Base-by-base conservation (phyloP, 2,329 filamentous ascomycete genomes). In the Paracamarosporium sp. region DNA sequence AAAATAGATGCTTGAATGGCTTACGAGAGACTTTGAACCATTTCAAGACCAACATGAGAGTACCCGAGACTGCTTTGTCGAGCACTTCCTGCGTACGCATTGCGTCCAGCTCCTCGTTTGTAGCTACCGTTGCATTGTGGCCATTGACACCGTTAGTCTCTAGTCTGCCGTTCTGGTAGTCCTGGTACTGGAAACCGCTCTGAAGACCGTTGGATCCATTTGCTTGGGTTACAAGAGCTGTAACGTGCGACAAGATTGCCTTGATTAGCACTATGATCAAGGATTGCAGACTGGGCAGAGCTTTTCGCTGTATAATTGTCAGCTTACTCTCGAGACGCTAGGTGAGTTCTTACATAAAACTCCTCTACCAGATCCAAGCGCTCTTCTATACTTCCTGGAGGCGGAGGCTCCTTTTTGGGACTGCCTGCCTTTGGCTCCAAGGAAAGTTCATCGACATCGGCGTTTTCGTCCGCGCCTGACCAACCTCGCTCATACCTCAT, bases 21-120 rank as follows among this genome's bases (percentile, higher is more conserved):
- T 82, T 81, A 96, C 92, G 95, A 56, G 93, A 97, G 53, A 96
- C 82, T 75, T 97, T 96, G 68, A 98, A 90, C 95, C 95, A 99
- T 77, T 98, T 99, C 59, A 98, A 75, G 43, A 98, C 78, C n/a
- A 97, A 81, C 27, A 99, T 80, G 27, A 99, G 79, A 54, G 93
- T 90, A 1, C 91, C 93, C n/a, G 93, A 95, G 22, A 97, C 89
- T 0, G 94, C 94, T 77, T 98, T 98, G 25, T 90, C 88, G 12
- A 90, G 90, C 50, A 99, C 93, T 76, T 99, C 95, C 55, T 94
- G 87, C 15, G 87, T 88, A 48, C 96, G 86, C 53, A 91, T 85
- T 38, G 89, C 88, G 74, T 98, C 93, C 15, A 96, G 78, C 67
- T 97, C 93, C 57, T 96, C 93, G 17, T 77, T 77, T 1, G 77